Base-by-base conservation (phyloP, 2,329 filamentous ascomycete species). In the Myriosclerotinia duriaeana region DNA sequence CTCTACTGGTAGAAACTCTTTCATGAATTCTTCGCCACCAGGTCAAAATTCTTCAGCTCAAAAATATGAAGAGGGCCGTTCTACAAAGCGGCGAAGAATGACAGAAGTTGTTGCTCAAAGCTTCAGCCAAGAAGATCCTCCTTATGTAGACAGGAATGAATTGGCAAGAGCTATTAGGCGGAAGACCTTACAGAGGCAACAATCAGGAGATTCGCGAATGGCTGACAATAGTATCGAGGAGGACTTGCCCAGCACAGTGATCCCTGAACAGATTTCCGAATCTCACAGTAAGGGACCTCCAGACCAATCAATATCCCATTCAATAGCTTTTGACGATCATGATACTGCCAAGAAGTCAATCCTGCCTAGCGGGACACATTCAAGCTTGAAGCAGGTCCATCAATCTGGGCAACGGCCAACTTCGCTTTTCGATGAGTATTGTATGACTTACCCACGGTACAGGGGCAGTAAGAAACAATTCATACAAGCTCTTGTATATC, bases 401-500 rank as follows among this genome's bases (percentile, higher is more conserved):
- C 58, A 61, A 8, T 36, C 65, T 15, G 53, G 56, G 34, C 48
- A 44, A 30, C 54, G 48, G 17, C 50, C 9, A 7, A 40, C 9
- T 50, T 50, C 44, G 5, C 59, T 68, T 42, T 82, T 78, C 65
- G 74, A 77, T 4, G 70, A 74, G 2, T 86, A 83, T 68, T 74
- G 68, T 4, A 53, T 67, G 0, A 74, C 75, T 0, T 86, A 86
- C 69, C 80, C 82, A 5, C 75, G 76, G 26, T 81, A 80, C 62
- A 66, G 66, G 1, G 82, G 80, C 1, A 79, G 71, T 36, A 71
- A 78, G 5, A 71, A 70, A 5, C 72, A 78, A 12, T 86, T 86
- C 64, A 71, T 84, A 34, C 77, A 76, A 30, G 81, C 80, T 0
- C 80, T 82, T 61, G 72, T 81, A 0, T 81, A 77, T 69, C 71